Base-by-base conservation (phyloP, 2,329 filamentous ascomycete genomes). In the Ophiostoma australiae region DNA sequence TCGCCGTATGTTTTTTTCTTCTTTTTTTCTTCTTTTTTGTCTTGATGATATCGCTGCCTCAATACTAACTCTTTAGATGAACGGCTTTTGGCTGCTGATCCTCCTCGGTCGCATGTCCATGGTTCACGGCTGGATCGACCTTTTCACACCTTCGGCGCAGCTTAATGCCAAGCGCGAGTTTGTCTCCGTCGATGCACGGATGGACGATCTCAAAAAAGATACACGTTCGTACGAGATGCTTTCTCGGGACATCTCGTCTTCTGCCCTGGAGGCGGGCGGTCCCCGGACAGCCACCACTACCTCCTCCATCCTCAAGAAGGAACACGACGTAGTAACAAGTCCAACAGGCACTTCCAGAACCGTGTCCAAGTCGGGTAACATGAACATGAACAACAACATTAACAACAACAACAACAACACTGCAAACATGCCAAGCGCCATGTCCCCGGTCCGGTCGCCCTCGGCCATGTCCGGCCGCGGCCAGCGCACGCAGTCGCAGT, bases 61-160 rank as follows among this genome's bases (percentile, higher is more conserved):
- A 8, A 7, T 7, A 20, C 44, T 48, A 48, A 48, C 44, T 7
- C 4, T 7, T 17, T 39, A 92, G 89, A 84, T 93, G 74, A 94
- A 94, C 74, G 94, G 94, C 8, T 82, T 98, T 67, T 97, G 94
- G 89, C 87, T 91, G 68, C 85, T 96, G 71, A 80, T 97, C 70
- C 87, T 98, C 72, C 87, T 97, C 41, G 90, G 91, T 52, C 90
- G 94, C 69, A 89, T 87, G 79, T 90, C 91, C n/a, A 96, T 98
- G 89, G 83, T 96, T 70, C 86, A 84, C 3, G 95, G 91, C 73
- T 99, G 95, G 95, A 75, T 83, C 61, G 89, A 96, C 35, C 81
- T 94, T 61, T 79, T 89, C 74, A 82, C 79, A 70, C 78, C 80
- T 52, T 77, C 82, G 13, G 68, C 80, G 87, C 72, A 80, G 81